phyloP scores from a whole-genome alignment of 805 yeast genomes.

The Ogataea angusta region DNA sequence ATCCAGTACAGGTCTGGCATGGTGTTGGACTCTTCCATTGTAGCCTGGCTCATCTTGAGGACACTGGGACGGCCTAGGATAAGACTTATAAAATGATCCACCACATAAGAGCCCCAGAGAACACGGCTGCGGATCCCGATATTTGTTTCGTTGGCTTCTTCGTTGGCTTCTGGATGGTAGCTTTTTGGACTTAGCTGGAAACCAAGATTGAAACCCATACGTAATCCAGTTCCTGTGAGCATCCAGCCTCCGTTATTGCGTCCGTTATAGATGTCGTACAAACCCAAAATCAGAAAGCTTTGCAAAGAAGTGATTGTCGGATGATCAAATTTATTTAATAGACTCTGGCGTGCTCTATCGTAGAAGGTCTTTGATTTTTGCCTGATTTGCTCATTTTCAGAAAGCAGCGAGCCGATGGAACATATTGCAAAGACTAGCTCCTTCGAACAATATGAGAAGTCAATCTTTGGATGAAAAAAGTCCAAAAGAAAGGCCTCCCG shows the following conservation, averaged over 20 bases:
- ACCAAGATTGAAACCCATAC: conserved; percentile 65
- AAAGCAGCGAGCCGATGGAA: conserved; percentile 54
- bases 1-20: conserved; percentile 62
- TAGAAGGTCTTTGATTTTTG: conserved; percentile 43
- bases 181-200: conserved; percentile 59
- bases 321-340: conserved; percentile 41
- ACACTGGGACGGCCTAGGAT: conserved; percentile 57
- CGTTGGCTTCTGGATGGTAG: conserved; percentile 44
- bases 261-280: conserved; percentile 61
- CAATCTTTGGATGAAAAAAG: conserved; percentile 53
- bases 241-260: conserved; percentile 60
- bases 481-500: conserved; percentile 61
- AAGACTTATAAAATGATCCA: conserved; percentile 60
- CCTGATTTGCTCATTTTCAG: conserved; percentile 41
- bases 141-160: conserved; percentile 45
- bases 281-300: conserved; percentile 53
- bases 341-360: conserved; percentile 41
- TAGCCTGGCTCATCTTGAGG: conserved; percentile 53
- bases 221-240: conserved; percentile 56
- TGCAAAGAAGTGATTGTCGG: conserved; percentile 55
- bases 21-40: conserved; percentile 56
- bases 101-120: conserved; percentile 65
- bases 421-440: conserved; percentile 54
- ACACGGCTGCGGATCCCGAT: conserved; percentile 56
- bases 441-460: conserved; percentile 52